A percentile compares a stretch with the other conserved stretches of the same genome.
These are phyloP conservation scores for Cucumis variabilis DNA, from an alignment of 331 rosid species.

Conservation along the genomic window DNA sequence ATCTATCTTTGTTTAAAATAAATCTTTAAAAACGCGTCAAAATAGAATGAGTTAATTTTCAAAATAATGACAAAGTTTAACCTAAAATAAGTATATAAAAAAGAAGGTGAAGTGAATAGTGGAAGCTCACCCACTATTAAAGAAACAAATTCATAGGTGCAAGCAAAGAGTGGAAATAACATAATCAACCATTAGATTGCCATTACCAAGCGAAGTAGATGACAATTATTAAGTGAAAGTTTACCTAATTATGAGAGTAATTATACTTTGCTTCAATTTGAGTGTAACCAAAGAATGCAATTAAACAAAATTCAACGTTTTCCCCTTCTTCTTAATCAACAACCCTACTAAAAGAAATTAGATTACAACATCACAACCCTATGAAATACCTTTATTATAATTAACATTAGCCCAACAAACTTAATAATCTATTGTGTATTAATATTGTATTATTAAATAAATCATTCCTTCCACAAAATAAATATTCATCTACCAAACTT, in stretches of 20 bases:
- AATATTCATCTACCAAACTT: background rate
- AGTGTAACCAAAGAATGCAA: background rate
- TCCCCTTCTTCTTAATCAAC: background rate
- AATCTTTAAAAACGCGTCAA: too few relatives aligned
- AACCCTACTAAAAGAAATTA: background rate
- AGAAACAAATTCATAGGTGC: too few relatives aligned
- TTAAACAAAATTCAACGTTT: background rate
- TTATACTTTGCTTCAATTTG: constrained; percentile 19
- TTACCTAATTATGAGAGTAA: constrained; percentile 26
- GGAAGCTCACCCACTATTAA: too few relatives aligned
- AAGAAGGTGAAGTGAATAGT: too few relatives aligned
- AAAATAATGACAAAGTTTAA: too few relatives aligned
- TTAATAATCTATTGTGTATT: background rate
- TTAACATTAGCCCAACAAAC: constrained; percentile 6
- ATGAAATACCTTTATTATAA: background rate
- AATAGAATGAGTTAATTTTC: too few relatives aligned
- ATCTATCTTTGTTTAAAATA: too few relatives aligned
- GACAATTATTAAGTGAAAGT: constrained; percentile 1
- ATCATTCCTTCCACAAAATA: background rate
- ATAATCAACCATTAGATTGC: background rate
- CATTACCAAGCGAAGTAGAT: constrained; percentile 24
- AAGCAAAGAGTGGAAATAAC: background rate
- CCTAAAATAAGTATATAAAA: too few relatives aligned
- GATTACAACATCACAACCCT: constrained; percentile 14
- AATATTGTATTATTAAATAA: background rate